phyloP scores from a whole-genome alignment of 169 alveolate genomes.

The Cryptosporidium tyzzeri region DNA sequence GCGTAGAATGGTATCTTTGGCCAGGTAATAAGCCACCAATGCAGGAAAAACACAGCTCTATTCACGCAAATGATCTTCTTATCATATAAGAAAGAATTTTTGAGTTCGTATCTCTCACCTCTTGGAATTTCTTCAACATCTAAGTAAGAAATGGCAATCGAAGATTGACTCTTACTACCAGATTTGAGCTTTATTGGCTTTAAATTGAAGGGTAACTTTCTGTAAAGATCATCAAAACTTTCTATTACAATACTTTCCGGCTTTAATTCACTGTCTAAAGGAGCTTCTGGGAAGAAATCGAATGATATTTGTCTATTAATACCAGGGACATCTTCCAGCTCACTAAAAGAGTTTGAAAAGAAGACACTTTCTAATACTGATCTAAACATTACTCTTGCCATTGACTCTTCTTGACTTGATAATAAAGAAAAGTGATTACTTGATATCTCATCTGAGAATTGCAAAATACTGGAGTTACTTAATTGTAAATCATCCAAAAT shows the following conservation, averaged over 20 bases:
- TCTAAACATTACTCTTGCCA: background rate
- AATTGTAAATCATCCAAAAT: background rate
- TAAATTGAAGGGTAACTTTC: background rate
- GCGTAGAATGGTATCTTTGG: conserved; percentile 38
- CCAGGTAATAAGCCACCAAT: conserved; percentile 69
- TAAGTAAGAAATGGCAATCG: background rate
- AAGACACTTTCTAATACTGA: conserved; percentile 5
- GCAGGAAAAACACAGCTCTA: conserved; percentile 52
- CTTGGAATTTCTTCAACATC: background rate
- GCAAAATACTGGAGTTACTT: background rate
- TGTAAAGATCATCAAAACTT: background rate
- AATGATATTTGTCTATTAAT: background rate
- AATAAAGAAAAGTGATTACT: conserved; percentile 5
- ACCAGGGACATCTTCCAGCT: background rate
- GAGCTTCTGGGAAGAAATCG: background rate
- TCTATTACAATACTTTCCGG: background rate
- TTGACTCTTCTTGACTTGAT: background rate
- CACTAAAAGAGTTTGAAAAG: background rate
- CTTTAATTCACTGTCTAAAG: background rate
- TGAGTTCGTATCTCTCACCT: background rate
- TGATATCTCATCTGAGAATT: background rate
- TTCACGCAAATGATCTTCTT: conserved; percentile 4
- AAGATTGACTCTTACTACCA: background rate
- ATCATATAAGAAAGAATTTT: background rate
- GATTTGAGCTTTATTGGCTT: background rate